Evolutionary conservation across 345 rosid species (phyloP), one percentile per base, ranked within the genome.

Genomic region (Moricandia moricandioides): DNA sequence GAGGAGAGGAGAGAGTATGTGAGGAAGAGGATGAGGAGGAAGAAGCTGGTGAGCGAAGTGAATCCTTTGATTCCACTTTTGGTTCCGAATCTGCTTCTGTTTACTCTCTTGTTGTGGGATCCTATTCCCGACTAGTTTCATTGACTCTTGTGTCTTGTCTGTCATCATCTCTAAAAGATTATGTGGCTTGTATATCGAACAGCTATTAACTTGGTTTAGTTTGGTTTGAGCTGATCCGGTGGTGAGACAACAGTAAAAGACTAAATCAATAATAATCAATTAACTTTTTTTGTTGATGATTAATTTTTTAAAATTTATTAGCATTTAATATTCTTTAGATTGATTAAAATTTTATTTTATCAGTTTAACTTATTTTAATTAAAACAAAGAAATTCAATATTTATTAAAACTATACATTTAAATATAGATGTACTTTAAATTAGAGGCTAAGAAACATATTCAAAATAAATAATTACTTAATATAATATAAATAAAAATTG

Each of bases 1-100:
- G 89, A 78, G 16, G 78, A 86, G 39, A 84, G 72, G 83, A 84
- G 80, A 60, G 89, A 80, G 82, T 83, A 81, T 29, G 84, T 69
- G 65, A 85, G 91, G 77, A 84, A 78, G 82, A 85, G 98, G 59
- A 57, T 88, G 30, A 75, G 80, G 72, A 81, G 94, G 83, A 82
- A 77, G 78, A 84, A 69, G 29, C 49, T 84, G 3, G 81, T 82
- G 31, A 74, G 39, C 5, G 71, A 83, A 49, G 79, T 92, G 18
- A 70, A 87, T 66, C 92, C 94, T 74, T 70, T 71, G 43, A 77
- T 91, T 57, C 87, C 96, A 14, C 60, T 84, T 62, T 17, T 90
- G 60, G 55, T 85, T 76, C 97, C 97, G 2, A 88, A 90, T 71
- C 17, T 90, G 12, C 63, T 87, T 24, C 61, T 83, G 30, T 82